Conservation (phyloP, 106 monocot species). For the Dioscorea dumetorum region DNA sequence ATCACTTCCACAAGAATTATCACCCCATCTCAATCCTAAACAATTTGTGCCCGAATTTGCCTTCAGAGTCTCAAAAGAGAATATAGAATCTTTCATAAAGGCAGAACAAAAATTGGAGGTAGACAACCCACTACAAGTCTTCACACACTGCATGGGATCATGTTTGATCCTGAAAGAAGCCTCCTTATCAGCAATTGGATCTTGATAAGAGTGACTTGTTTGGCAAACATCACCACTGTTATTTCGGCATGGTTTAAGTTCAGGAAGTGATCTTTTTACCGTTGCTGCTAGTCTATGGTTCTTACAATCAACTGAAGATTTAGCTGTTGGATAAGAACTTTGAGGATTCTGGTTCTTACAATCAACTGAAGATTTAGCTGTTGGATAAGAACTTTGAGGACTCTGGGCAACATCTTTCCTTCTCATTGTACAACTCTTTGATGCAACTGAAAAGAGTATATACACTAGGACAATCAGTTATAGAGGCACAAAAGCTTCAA, state of each 20-base stretch:
- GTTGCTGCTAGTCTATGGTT: no score
- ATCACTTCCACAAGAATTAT: conserved; percentile 4
- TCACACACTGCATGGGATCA: conserved; percentile 13
- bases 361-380: not conserved
- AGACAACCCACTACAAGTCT: conserved; percentile 6
- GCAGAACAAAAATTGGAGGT: conserved; percentile 16
- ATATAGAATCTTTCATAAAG: conserved; percentile 2
- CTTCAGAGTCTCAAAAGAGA: not conserved
- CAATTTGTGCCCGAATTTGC: no score
- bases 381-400: conserved; percentile 11
- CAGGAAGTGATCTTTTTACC: conserved; percentile 3
- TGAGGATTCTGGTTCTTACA: conserved; percentile 1
- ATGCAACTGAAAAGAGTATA: conserved; percentile 7
- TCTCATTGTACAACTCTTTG: conserved; percentile 11
- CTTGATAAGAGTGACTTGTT: conserved; percentile 2
- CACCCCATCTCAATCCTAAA: conserved; percentile 4
- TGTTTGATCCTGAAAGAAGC: conserved; percentile 2
- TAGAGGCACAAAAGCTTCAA: not conserved
- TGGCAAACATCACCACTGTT: conserved; percentile 3
- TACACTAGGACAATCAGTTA: conserved; percentile 7
- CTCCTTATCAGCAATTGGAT: conserved; percentile 1
- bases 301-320: not conserved
- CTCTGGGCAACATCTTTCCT: conserved; percentile 7
- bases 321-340: not conserved
- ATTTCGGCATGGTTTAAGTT: conserved; percentile 23